Evolutionary conservation across 805 yeast species (phyloP), one percentile per base, ranked within the genome.

Genomic region (Metschnikowia borealis): DNA sequence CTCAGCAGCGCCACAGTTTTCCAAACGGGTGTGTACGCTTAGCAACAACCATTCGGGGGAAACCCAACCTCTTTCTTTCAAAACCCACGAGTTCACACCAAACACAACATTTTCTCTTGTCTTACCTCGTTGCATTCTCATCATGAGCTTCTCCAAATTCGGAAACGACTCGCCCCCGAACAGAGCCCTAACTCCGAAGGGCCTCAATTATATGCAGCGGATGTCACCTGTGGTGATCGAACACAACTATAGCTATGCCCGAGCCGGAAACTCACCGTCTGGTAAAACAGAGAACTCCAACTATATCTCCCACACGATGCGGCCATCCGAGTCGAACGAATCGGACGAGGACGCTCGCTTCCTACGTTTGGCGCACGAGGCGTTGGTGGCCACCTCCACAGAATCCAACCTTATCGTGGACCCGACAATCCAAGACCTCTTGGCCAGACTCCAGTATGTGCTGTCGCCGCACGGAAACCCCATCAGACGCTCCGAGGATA

Each of bases 371-470:
- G 88, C 88, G 3, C 78, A 80, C 51, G 85, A 83, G 58, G 87
- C 84, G 2, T 68, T 79, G 15, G 81, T 78, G 11, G 81, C 82
- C 23, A 77, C 81, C 0, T 75, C 77, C 11, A 60, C 56, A 10
- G 74, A 79, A 2, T 73, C 74, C 53, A 58, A 58, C 21, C 57
- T 55, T 47, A 67, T 77, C 21, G 78, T 83, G 6, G 88, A 83
- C 61, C 87, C 88, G 4, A 82, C 87, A 0, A 80, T 83, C 23
- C 66, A 78, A 54, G 85, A 80, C 58, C 68, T 83, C n/a, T 65
- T 83, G 47, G 73, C 75, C 56, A 63, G 88, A 47, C 69, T 82
- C 39, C 86, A 83, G 58, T 83, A 83, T 56, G 80, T 81, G 6
- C 66, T 73, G 48, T 71, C 83, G 29, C 84, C 85, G 3, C 84